Conservation (phyloP, 768 basidiomycete genomes). For the Gymnopilus dilepis region DNA sequence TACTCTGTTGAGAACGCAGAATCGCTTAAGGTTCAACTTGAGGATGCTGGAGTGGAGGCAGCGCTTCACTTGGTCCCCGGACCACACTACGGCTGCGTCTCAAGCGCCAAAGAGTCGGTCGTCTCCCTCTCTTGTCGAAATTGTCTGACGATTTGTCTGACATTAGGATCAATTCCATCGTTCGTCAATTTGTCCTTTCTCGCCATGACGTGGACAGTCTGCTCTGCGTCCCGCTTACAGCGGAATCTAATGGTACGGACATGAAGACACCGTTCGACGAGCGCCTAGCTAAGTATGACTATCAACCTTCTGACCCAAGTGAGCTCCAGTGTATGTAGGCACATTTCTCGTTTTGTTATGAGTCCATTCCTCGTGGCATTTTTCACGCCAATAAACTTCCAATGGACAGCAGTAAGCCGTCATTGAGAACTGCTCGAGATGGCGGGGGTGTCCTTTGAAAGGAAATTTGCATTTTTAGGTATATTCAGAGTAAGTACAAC, state of each 20-base stretch:
- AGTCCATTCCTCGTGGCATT: too few species aligned
- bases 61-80: background rate
- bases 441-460: too few species aligned
- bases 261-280: constrained; percentile 21
- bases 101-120: background rate
- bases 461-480: too few species aligned
- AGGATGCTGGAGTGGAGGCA: background rate
- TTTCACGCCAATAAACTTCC: too few species aligned
- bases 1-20: background rate
- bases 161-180: constrained; percentile 21
- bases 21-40: background rate
- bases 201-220: constrained; percentile 10
- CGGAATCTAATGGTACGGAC: background rate
- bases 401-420: too few species aligned
- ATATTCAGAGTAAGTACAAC: too few species aligned
- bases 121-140: background rate
- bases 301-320: constrained; percentile 9
- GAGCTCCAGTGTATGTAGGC: too few species aligned
- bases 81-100: background rate
- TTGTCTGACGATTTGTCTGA: background rate
- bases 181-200: constrained; percentile 18
- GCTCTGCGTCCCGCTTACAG: constrained; percentile 9
- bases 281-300: constrained; percentile 13
- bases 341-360: too few species aligned
- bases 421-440: too few species aligned